Base-by-base conservation (phyloP, 306 rosid species). In the Cicer chorassanicum region DNA sequence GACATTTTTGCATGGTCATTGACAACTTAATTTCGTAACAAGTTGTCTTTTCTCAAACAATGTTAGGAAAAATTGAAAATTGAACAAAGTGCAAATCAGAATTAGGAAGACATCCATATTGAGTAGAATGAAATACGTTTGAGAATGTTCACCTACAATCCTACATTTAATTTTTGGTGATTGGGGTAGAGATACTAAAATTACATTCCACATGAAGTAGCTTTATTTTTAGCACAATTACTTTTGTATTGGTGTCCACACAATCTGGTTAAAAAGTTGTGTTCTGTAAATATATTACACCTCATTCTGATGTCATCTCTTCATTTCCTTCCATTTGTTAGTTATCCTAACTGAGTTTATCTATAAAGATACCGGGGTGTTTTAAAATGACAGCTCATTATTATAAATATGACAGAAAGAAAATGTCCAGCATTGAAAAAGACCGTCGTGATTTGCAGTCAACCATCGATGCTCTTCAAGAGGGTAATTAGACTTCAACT, bases 391-490 rank as follows among this genome's bases (percentile, higher is more conserved):
- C 54, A 39, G 13, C 75, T 70, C 51, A 5, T 77, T 42, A 5
- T 77, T 42, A 53, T 73, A 70, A 72, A 68, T 61, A 55, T 78
- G 87, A 84, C 93, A 95, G 98, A 82, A 92, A 90, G 84, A 90
- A 81, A 85, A 71, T 95, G 78, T 85, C 89, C 55, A 95, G 89
- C 91, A 76, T 90, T 64, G 96, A 90, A 78, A 95, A 84, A 84
- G 98, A 92, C 12, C 92, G 92, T 65, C 84, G 67, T 16, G 98
- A 95, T 85, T 82, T 95, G 89, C 88, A 87, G 70, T 90, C 93
- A 80, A 92, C 98, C 34, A 85, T 95, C 7, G 82, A 75, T 66
- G 96, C 97, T 76, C 98, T 95, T 78, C 96, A 90, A 83, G 98
- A 95, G 79, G 98, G 97, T 95, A 81, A 82, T 51, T 10, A n/a